A percentile compares a stretch with the other conserved stretches of the same genome.
These are phyloP conservation scores for Lodderomyces oxycetoniae DNA, from an alignment of 1,139 yeast species.

Conservation along the genomic window DNA sequence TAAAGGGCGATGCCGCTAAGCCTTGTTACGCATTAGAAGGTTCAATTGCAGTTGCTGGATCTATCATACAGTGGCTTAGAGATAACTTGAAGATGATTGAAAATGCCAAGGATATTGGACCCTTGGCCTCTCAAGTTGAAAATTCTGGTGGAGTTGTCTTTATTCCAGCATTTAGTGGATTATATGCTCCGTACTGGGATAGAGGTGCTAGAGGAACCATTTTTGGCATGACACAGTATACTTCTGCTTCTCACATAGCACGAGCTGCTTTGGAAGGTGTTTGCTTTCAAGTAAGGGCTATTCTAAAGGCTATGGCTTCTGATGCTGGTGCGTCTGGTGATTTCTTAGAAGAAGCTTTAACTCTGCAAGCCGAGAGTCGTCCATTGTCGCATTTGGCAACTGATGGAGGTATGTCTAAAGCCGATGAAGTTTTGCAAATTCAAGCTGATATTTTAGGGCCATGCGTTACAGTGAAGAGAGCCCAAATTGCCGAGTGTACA, in stretches of 20 bases:
- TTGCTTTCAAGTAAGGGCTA: slow-evolving; percentile 89
- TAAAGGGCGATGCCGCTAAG: slow-evolving; percentile 45
- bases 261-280: slow-evolving; percentile 95
- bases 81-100: slow-evolving; percentile 82
- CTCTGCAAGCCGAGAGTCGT: slow-evolving; percentile 38
- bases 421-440: slow-evolving; percentile 88
- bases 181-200: slow-evolving; percentile 96
- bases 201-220: slow-evolving; percentile 90
- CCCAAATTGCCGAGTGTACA: slow-evolving; percentile 84
- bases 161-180: slow-evolving; percentile 91
- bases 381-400: slow-evolving; percentile 64
- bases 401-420: slow-evolving; percentile 95
- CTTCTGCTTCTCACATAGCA: slow-evolving; percentile 82
- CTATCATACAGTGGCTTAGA: slow-evolving; percentile 91
- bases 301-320: slow-evolving; percentile 81
- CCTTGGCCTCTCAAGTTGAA: slow-evolving; percentile 75
- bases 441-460: slow-evolving; percentile 89
- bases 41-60: slow-evolving; percentile 94
- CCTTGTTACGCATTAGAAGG: slow-evolving; percentile 94
- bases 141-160: slow-evolving; percentile 91
- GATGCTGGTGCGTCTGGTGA: slow-evolving; percentile 64
- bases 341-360: slow-evolving; percentile 40
- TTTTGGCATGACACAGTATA: slow-evolving; percentile 86
- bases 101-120: slow-evolving; percentile 84
- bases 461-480: slow-evolving; percentile 77